phyloP scores from a whole-genome alignment of 2,329 filamentous ascomycete species.

The Trichoderma afroharzianum region DNA sequence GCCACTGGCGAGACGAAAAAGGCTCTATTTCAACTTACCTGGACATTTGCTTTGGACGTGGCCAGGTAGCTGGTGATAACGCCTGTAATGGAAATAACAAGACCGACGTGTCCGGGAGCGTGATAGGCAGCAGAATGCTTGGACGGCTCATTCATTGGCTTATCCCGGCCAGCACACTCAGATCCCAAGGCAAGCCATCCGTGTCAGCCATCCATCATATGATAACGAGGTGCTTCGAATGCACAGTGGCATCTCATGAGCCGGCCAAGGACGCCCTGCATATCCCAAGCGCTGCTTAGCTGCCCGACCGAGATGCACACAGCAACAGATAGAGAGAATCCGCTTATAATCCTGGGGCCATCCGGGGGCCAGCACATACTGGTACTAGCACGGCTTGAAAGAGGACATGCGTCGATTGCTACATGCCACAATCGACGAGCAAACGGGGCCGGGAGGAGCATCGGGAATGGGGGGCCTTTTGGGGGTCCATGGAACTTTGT shows the following conservation, averaged over 20 bases:
- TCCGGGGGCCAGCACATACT: neutral
- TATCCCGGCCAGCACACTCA: neutral
- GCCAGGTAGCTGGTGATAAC: neutral
- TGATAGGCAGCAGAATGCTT: neutral
- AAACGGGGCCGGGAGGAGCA: conserved; percentile 2
- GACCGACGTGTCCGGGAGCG: neutral
- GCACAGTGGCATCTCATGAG: neutral
- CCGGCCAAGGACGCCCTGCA: neutral
- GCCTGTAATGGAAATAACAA: neutral
- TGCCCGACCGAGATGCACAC: neutral
- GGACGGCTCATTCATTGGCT: neutral
- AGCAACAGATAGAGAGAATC: neutral
- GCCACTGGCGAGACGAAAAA: neutral
- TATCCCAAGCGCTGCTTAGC: conserved; percentile 2
- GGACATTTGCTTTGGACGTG: neutral
- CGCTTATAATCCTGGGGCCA: neutral
- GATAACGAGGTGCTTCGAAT: neutral
- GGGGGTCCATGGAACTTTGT: conserved; percentile 15
- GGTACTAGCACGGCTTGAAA: neutral
- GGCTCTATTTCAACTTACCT: neutral
- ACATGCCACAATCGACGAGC: neutral
- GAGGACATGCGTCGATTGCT: neutral
- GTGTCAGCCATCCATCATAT: neutral
- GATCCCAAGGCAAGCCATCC: neutral
- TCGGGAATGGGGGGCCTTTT: conserved; percentile 1